Conservation (phyloP, 495 filamentous ascomycete species). For the Parathielavia appendiculata region DNA sequence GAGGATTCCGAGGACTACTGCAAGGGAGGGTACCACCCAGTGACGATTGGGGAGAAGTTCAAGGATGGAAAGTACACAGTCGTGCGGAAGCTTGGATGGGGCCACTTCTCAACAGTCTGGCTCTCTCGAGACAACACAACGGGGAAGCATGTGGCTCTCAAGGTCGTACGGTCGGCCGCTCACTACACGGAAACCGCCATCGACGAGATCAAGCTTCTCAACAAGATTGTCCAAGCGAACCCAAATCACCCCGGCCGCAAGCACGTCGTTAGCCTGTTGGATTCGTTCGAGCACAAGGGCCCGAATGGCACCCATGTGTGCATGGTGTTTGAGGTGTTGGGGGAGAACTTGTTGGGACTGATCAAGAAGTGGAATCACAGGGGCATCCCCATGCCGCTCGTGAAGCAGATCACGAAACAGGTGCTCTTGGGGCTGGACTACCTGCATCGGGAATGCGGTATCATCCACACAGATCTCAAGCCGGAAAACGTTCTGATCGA, state of each 20-base stretch:
- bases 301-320: conserved; percentile 95
- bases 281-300: conserved; percentile 96
- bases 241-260: conserved; percentile 86
- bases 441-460: conserved; percentile 94
- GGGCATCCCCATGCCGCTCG: conserved; percentile 90
- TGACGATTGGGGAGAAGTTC: conserved; percentile 88
- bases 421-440: conserved; percentile 94
- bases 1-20: conserved; percentile 99
- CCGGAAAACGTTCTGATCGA: conserved; percentile 98
- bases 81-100: conserved; percentile 96
- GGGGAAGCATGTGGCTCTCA: conserved; percentile 92
- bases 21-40: conserved; percentile 97
- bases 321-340: conserved; percentile 98
- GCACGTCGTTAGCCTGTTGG: conserved; percentile 90
- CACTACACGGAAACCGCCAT: conserved; percentile 99
- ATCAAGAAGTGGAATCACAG: conserved; percentile 99
- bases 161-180: conserved; percentile 93
- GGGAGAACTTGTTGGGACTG: conserved; percentile 89
- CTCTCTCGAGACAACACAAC: conserved; percentile 86
- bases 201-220: conserved; percentile 97
- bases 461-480: conserved; percentile 97
- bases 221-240: conserved; percentile 93
- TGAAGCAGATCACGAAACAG: conserved; percentile 98
- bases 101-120: conserved; percentile 99
- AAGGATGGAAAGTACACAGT: conserved; percentile 96